A percentile compares a stretch with the other conserved stretches of the same genome.
Conservation (phyloP, 176 grass and related monocot genomes). For the Musa itinerans region DNA sequence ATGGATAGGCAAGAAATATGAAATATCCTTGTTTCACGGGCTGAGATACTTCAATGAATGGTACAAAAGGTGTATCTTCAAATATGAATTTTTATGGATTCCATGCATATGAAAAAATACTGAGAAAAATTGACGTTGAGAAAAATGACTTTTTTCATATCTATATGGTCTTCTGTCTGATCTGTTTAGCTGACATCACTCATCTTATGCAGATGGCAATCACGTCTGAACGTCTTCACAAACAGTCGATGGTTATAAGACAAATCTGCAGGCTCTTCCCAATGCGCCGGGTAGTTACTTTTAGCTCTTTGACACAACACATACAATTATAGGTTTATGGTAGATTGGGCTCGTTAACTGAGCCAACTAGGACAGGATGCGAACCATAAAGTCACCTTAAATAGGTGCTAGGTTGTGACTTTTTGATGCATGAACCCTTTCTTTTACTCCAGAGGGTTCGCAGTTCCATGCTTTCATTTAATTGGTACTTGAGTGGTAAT, state of each 20-base stretch:
- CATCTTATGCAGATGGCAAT: slow-evolving; percentile 63
- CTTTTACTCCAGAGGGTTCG: too few species aligned
- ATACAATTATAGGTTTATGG: background rate
- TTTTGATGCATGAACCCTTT: too few species aligned
- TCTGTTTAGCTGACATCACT: slow-evolving; percentile 12
- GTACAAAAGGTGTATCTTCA: too few species aligned
- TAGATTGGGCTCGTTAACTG: slow-evolving; percentile 7
- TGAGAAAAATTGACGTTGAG: too few species aligned
- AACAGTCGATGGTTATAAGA: slow-evolving; percentile 76
- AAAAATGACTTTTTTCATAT: slow-evolving; percentile 10
- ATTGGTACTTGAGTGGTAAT: too few species aligned
- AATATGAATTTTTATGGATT: too few species aligned
- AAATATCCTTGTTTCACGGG: too few species aligned
- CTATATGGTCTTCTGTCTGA: slow-evolving; percentile 1
- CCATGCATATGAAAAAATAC: too few species aligned
- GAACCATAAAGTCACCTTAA: background rate
- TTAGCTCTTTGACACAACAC: background rate
- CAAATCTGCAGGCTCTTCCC: slow-evolving; percentile 83
- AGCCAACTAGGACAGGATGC: background rate
- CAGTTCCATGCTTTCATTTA: too few species aligned
- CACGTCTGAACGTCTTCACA: slow-evolving; percentile 59
- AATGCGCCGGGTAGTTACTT: slow-evolving; percentile 60
- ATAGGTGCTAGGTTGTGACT: background rate
- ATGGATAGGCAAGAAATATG: too few species aligned
- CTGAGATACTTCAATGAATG: too few species aligned